These are phyloP conservation scores for Russula lepida DNA, from an alignment of 768 basidiomycete genomes.

Conservation along the genomic window DNA sequence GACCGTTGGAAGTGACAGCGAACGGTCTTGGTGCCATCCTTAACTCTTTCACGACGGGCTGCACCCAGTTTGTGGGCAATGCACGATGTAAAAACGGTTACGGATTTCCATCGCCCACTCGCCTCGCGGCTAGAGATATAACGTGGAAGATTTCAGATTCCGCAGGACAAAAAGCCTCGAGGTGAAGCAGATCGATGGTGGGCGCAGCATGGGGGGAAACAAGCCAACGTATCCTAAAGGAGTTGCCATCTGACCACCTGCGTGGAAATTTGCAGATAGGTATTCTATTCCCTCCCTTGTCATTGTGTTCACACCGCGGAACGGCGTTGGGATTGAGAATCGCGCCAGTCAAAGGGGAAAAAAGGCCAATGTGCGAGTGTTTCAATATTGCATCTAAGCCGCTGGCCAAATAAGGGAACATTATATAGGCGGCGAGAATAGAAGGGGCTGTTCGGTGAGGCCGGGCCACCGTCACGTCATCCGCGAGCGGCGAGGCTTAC, in stretches of 20 bases:
- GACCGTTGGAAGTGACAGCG: not conserved
- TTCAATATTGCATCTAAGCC: conserved; percentile 10
- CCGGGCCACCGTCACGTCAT: conserved; percentile 4
- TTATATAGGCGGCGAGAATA: conserved; percentile 7
- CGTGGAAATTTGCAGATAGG: not conserved
- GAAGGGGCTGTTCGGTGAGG: not conserved
- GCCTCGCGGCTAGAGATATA: not conserved
- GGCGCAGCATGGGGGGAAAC: not conserved
- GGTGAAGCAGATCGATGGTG: not conserved
- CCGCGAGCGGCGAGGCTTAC: not conserved
- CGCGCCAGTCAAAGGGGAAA: not conserved
- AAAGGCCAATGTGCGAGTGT: not conserved
- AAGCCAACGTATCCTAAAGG: not conserved
- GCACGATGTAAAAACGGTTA: not conserved
- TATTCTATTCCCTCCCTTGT: not conserved
- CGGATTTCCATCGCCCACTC: not conserved
- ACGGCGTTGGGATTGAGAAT: conserved; percentile 3
- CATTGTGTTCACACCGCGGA: not conserved
- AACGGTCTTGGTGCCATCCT: not conserved
- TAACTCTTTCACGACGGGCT: not conserved
- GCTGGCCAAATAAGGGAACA: conserved; percentile 11
- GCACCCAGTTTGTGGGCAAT: not conserved
- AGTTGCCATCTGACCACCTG: not conserved
- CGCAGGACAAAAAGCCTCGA: conserved; percentile 1
- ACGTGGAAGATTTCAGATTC: not conserved